Base-by-base conservation (phyloP, 1,284 basidiomycete genomes). In the Puccinia triticina region DNA sequence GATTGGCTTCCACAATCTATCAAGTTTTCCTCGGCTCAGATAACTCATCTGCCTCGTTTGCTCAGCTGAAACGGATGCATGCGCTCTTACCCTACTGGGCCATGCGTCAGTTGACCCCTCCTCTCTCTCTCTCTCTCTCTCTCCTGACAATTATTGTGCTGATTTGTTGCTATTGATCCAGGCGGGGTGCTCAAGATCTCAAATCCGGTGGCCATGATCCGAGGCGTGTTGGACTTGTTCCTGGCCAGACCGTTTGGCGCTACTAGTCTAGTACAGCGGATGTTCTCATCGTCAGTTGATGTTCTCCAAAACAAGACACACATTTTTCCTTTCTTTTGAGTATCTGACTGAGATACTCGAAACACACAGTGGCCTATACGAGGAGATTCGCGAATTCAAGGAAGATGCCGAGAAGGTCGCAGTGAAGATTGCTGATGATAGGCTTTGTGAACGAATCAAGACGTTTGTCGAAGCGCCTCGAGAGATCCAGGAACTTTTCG, bases 201-300 rank as follows among this genome's bases (percentile, higher is more conserved):
- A 82, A 99, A 98, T 87, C 96, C 96, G 0, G 92, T 99, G 84
- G 91, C 92, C 21, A 99, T 99, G 96, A 95, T 99, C 85, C 91
- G 96, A 84, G 91, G 91, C 81, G 90, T 98, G 2, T 89, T 99
- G 80, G 97, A 99, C 86, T 90, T 99, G 55, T 99, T 99, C 89
- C 90, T 98, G n/a, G 97, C 96, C 0, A 92, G 96, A 85, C 97
- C 97, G 0, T 99, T 99, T 86, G 96, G 96, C 11, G 94, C 95
- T 7, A 91, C 91, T 84, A 96, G 94, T 87, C 89, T 99, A 40
- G 89, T 97, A 21, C 96, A 98, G 87, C 89, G 82, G 50, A 83
- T 78, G 79, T 71, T 57, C 72, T 76, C 77, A 57, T 37, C 48
- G 66, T 82, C 34, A 48, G 83, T 73, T 18, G 21, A 34, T 32